Evolutionary conservation across 805 yeast species (phyloP).

Genomic region (Nakazawaea ernobii): DNA sequence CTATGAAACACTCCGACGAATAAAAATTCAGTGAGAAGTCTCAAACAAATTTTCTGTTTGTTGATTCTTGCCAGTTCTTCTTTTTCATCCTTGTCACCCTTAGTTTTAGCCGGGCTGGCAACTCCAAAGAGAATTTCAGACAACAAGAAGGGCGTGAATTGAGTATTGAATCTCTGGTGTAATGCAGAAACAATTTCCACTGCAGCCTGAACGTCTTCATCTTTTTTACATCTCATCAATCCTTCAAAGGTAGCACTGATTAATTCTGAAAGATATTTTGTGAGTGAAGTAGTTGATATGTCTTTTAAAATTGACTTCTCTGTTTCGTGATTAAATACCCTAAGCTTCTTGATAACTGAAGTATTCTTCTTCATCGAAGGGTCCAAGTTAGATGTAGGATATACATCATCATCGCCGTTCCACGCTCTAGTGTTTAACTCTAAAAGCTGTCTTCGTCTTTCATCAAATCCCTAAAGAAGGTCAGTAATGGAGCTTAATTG

Average conservation of each 20-base stretch:
- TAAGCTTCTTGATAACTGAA: slow-evolving; percentile 68
- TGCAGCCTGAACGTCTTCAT: slow-evolving; percentile 56
- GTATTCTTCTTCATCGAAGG: slow-evolving; percentile 79
- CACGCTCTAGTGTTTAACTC: slow-evolving; percentile 45
- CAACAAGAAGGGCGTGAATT: slow-evolving; percentile 47
- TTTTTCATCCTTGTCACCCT: slow-evolving; percentile 23
- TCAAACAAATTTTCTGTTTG: slow-evolving; percentile 40
- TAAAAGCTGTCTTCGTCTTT: slow-evolving; percentile 24
- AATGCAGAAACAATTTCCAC: slow-evolving; percentile 64
- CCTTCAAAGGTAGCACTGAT: slow-evolving; percentile 60
- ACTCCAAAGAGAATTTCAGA: slow-evolving; percentile 36
- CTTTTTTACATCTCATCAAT: slow-evolving; percentile 41
- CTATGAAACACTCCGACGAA: slow-evolving; percentile 50
- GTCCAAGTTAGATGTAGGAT: slow-evolving; percentile 39
- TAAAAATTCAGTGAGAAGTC: slow-evolving; percentile 53
- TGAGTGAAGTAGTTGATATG: slow-evolving; percentile 55
- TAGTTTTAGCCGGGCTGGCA: slow-evolving; percentile 23
- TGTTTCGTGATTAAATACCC: slow-evolving; percentile 50
- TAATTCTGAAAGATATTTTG: slow-evolving; percentile 71
- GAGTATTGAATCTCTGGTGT: slow-evolving; percentile 63
- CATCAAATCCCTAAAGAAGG: slow-evolving; percentile 9
- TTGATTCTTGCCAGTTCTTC: slow-evolving; percentile 36
- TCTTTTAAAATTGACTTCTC: slow-evolving; percentile 49
- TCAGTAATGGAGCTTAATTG: slow-evolving; percentile 2
- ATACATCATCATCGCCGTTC: slow-evolving; percentile 37